Evolutionary conservation across 2,329 filamentous ascomycete species (phyloP), one percentile per base, ranked within the genome.

Genomic region (Claviceps citrina): DNA sequence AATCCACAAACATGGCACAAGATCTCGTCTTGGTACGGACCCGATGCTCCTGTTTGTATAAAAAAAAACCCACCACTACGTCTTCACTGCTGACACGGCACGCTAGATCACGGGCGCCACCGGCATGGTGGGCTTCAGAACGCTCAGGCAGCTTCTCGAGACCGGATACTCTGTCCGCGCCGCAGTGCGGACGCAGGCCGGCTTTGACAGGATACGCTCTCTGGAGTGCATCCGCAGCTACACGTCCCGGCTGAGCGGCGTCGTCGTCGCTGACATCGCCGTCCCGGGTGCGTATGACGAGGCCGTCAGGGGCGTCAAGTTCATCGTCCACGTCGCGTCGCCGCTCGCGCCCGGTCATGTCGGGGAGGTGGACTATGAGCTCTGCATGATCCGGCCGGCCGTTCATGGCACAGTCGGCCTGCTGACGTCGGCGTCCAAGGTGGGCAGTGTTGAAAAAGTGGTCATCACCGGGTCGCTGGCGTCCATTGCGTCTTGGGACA

Each of bases 391-490:
- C 12, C 42, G 50, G 15, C 56, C 60, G 1, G 55, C 58, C 16
- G 48, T 66, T 24, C 51, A 55, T 35, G 59, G 58, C 16, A 65
- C 59, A 0, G 38, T 55, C 4, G 49, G 50, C 5, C 54, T 67
- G 6, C 51, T 68, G 2, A 45, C 58, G 19, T 52, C 62, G 0
- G 64, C 63, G 1, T 33, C 49, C 13, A 57, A 57, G 39, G 43
- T 41, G 5, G 44, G 49, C 1, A 54, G 48, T 0, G 52, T 68
- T n/a, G 53, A 57, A 41, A 54, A 60, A 12, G 47, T 68, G 7
- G 58, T 67, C 15, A 61, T 68, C 37, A 67, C 65, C 2, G 59
- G 55, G 5, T 66, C 62, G 1, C 49, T 55, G 10, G 49, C 44
- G 1, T 51, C 56, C 28, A 38, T 53, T 7, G 32, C 38, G 22